These are phyloP conservation scores for Clonostachys rhizophaga DNA, from an alignment of 2,329 filamentous ascomycete species.

Conservation along the genomic window DNA sequence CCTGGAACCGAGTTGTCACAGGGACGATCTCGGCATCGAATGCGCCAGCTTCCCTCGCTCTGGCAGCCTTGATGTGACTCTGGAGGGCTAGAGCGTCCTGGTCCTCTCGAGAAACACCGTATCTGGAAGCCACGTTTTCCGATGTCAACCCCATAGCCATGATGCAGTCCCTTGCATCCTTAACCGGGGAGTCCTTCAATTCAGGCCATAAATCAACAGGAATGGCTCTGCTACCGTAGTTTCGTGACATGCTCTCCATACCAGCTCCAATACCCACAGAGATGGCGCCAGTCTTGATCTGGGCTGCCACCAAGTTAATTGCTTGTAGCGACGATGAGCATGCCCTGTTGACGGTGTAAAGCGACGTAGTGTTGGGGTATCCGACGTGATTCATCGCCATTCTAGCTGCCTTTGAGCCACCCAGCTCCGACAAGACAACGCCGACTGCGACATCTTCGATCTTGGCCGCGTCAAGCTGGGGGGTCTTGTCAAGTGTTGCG, in stretches of 20 bases:
- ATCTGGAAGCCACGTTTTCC: constrained; percentile 81
- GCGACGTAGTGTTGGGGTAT: constrained; percentile 64
- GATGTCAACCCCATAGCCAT: constrained; percentile 92
- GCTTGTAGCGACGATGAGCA: constrained; percentile 76
- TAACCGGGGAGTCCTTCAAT: constrained; percentile 56
- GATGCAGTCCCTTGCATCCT: constrained; percentile 78
- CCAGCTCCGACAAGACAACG: constrained; percentile 85
- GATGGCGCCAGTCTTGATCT: constrained; percentile 71
- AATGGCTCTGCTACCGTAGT: constrained; percentile 83
- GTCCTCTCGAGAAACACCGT: constrained; percentile 67
- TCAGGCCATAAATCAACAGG: constrained; percentile 76
- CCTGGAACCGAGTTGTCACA: constrained; percentile 66
- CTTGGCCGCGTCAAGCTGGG: constrained; percentile 62
- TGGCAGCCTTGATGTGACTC: constrained; percentile 68
- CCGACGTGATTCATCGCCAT: constrained; percentile 88
- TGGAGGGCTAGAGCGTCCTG: constrained; percentile 79
- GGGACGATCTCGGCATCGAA: constrained; percentile 80
- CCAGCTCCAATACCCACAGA: constrained; percentile 76
- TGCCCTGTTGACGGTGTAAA: constrained; percentile 86
- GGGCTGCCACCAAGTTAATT: constrained; percentile 68
- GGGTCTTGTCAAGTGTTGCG: constrained; percentile 53
- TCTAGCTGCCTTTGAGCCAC: constrained; percentile 83
- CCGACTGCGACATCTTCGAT: constrained; percentile 77
- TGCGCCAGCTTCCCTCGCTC: constrained; percentile 61
- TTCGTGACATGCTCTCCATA: constrained; percentile 95